Evolutionary conservation across 225 moss, liverwort and hornwort species (phyloP).

Genomic region (Marchantia polymorpha): DNA sequence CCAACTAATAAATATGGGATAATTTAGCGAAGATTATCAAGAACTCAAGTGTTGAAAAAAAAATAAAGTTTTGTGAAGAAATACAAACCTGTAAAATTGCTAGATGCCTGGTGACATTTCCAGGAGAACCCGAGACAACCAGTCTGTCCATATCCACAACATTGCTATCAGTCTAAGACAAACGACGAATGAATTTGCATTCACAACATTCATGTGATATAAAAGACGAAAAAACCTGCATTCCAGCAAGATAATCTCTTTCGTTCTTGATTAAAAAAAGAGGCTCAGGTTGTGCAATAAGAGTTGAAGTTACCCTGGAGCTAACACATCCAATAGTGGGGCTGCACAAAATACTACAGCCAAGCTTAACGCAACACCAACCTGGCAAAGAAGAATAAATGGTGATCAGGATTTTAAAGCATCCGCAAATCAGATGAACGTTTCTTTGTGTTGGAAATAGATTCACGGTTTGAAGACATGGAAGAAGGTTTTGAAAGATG

Average conservation of each 20-base stretch:
- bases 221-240: no score
- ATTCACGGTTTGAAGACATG: not conserved
- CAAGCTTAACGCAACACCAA: slow-evolving; percentile 57
- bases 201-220: not conserved
- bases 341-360: slow-evolving; percentile 56
- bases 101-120: slow-evolving; percentile 67
- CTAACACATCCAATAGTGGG: slow-evolving; percentile 61
- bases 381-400: slow-evolving; percentile 23
- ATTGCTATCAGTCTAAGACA: slow-evolving; percentile 12
- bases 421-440: not conserved
- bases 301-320: slow-evolving; percentile 56
- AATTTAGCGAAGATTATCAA: no score
- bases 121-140: slow-evolving; percentile 41
- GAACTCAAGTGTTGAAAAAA: no score
- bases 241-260: no score
- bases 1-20: no score
- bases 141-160: slow-evolving; percentile 33
- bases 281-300: not conserved
- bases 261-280: not conserved
- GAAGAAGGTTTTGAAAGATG: not conserved
- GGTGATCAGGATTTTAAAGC: not conserved
- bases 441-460: no score
- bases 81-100: slow-evolving; percentile 71
- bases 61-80: not conserved
- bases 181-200: not conserved